These are phyloP conservation scores for Pythium aristosporum DNA, from an alignment of 352 stramenopile genomes.

Conservation along the genomic window DNA sequence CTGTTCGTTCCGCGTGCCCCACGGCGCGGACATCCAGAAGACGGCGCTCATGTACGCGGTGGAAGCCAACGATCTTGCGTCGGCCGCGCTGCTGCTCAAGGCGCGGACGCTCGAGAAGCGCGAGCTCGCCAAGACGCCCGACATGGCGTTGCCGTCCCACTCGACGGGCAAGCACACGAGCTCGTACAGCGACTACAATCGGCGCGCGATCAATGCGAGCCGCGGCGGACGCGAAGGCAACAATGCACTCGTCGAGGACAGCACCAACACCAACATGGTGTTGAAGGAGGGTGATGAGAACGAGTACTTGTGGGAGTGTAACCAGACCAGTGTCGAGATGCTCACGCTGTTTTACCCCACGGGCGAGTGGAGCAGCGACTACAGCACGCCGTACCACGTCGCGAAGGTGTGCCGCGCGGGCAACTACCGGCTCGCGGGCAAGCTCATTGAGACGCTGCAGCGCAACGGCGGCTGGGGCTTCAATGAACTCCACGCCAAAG, in stretches of 20 bases:
- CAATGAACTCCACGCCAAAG: constrained; percentile 61
- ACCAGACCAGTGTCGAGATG: constrained; percentile 54
- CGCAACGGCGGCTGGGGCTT: constrained; percentile 59
- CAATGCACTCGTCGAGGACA: constrained; percentile 65
- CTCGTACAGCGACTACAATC: constrained; percentile 80
- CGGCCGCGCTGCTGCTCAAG: constrained; percentile 44
- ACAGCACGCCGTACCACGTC: constrained; percentile 36
- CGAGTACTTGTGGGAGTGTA: constrained; percentile 43
- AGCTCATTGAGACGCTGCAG: constrained; percentile 54
- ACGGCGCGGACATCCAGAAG: constrained; percentile 43
- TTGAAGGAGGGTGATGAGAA: constrained; percentile 11
- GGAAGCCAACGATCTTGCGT: constrained; percentile 52
- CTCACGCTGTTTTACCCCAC: constrained; percentile 67
- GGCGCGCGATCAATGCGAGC: constrained; percentile 77
- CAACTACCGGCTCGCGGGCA: constrained; percentile 46
- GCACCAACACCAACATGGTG: neutral
- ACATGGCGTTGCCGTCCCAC: constrained; percentile 61
- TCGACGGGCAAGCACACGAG: constrained; percentile 79
- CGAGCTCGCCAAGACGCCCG: constrained; percentile 41
- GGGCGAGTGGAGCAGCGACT: constrained; percentile 43
- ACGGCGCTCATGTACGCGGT: constrained; percentile 68
- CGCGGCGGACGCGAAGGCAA: constrained; percentile 77
- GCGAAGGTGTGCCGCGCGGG: constrained; percentile 36
- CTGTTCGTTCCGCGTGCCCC: constrained; percentile 45
- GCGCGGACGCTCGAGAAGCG: constrained; percentile 45